Conservation (phyloP, 176 grass and related monocot species). For the Triticum dicoccoides region DNA sequence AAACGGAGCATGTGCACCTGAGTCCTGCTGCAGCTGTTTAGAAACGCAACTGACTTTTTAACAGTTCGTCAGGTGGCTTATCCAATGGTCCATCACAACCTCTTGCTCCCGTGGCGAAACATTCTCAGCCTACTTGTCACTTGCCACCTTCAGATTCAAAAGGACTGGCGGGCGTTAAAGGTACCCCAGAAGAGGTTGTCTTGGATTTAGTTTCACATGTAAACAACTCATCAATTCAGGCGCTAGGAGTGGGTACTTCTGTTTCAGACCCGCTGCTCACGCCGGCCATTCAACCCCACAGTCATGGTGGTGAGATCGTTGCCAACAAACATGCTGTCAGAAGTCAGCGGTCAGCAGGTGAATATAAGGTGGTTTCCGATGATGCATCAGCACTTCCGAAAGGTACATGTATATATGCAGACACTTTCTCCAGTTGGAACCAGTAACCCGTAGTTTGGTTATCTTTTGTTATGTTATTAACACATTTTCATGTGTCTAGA, state of each 20-base stretch:
- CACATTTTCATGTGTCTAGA: conserved; percentile 38
- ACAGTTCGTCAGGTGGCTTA: conserved; percentile 42
- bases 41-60: conserved; percentile 12
- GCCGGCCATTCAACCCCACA: conserved; percentile 29
- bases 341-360: conserved; percentile 29
- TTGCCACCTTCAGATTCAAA: conserved; percentile 21
- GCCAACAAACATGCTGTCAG: conserved; percentile 34
- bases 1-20: background rate
- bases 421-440: conserved; percentile 7
- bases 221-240: background rate
- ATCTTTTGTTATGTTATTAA: conserved; percentile 1
- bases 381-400: conserved; percentile 15
- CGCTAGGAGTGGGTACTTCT: conserved; percentile 27
- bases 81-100: conserved; percentile 42
- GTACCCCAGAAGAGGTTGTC: conserved; percentile 21
- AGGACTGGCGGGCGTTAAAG: conserved; percentile 1
- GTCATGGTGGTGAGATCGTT: conserved; percentile 23
- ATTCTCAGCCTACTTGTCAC: conserved; percentile 15
- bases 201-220: conserved; percentile 26
- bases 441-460: background rate
- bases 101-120: conserved; percentile 30
- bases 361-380: background rate
- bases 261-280: conserved; percentile 23
- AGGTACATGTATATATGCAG: conserved; percentile 6
- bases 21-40: background rate